phyloP scores from a whole-genome alignment of 108 stramenopile genomes.

The Fragilaria radians region DNA sequence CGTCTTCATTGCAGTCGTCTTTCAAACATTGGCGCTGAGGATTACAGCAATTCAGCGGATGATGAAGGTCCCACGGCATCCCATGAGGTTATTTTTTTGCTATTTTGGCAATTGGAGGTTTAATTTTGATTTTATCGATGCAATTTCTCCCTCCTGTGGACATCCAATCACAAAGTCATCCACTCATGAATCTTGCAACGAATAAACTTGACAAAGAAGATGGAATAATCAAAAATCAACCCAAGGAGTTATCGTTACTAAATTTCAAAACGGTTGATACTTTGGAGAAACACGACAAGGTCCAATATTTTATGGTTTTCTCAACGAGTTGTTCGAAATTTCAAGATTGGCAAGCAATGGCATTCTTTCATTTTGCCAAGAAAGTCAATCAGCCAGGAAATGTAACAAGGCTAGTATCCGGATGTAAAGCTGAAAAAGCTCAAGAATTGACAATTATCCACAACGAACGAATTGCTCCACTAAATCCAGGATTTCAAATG shows the following conservation, averaged over 20 bases:
- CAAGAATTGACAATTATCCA: constrained; percentile 16
- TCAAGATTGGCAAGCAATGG: constrained; percentile 80
- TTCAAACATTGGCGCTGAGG: no score
- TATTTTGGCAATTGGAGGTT: background rate
- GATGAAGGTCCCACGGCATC: no score
- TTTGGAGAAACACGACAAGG: background rate
- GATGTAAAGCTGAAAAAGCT: constrained; percentile 31
- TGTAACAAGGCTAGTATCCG: constrained; percentile 80
- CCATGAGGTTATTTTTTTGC: no score
- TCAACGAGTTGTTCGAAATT: constrained; percentile 19
- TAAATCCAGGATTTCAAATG: constrained; percentile 38
- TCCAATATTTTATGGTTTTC: constrained; percentile 19
- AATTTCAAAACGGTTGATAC: background rate
- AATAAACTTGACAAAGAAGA: no score
- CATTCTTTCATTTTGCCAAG: constrained; percentile 62
- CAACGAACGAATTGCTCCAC: constrained; percentile 15
- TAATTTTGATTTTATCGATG: background rate
- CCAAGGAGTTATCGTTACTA: background rate
- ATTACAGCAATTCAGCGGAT: no score
- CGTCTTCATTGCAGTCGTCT: no score
- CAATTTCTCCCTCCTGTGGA: background rate
- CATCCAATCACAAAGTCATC: background rate
- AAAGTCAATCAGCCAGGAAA: constrained; percentile 60
- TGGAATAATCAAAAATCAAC: no score
- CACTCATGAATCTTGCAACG: no score